Conservation (phyloP, 2,329 filamentous ascomycete species). For the Rhynchosporium graminicola region DNA sequence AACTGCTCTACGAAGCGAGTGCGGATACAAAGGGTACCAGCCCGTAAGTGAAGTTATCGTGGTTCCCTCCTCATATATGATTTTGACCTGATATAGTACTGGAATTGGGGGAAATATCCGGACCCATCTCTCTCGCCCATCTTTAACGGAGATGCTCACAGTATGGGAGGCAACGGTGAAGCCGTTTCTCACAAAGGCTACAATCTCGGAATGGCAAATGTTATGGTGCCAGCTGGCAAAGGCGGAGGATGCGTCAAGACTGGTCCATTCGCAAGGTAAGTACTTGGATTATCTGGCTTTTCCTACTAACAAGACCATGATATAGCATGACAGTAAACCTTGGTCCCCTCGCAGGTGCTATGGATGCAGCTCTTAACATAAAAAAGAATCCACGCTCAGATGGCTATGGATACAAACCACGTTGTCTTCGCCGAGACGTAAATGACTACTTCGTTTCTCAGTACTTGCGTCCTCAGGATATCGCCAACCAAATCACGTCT, state of each 20-base stretch:
- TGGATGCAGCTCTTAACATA: constrained; percentile 7
- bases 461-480: constrained; percentile 6
- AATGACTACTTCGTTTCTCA: constrained; percentile 22
- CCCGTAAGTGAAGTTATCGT: constrained; percentile 33
- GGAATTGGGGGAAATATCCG: constrained; percentile 26
- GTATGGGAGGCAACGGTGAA: constrained; percentile 50
- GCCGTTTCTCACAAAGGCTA: constrained; percentile 34
- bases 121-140: constrained; percentile 36
- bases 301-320: background rate
- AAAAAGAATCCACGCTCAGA: constrained; percentile 6
- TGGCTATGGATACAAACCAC: constrained; percentile 42
- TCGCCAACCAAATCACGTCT: constrained; percentile 14
- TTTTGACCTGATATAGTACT: constrained; percentile 36
- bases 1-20: constrained; percentile 44
- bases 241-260: constrained; percentile 56
- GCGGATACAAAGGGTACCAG: constrained; percentile 46
- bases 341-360: constrained; percentile 22
- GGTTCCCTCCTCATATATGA: background rate
- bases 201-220: constrained; percentile 24
- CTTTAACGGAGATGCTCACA: constrained; percentile 54
- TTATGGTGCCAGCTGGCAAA: constrained; percentile 46
- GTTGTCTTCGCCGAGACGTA: constrained; percentile 47
- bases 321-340: constrained; percentile 37
- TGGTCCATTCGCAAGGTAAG: constrained; percentile 44
- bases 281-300: background rate